Percentiles rank a stretch among this genome's conserved stretches.
phyloP scores from a whole-genome alignment of 192 early-diverging fungal genomes.

The Mycoemilia scoparia region DNA sequence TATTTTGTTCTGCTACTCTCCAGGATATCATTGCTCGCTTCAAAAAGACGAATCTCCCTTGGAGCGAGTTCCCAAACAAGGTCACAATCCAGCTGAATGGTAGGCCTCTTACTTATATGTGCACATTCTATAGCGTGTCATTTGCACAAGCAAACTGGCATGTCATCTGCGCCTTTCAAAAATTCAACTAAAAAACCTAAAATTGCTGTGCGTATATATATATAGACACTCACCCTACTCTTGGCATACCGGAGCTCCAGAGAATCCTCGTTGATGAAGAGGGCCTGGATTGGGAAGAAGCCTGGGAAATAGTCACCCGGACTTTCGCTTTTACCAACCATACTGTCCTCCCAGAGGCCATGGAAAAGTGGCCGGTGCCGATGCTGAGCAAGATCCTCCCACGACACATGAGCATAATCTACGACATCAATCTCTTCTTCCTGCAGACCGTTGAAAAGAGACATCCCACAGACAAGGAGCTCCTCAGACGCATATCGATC shows the following conservation, averaged over 20 bases:
- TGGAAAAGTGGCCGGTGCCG: slow-evolving; percentile 95
- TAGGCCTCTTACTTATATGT: too few relatives aligned
- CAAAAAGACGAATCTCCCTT: slow-evolving; percentile 66
- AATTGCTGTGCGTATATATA: too few relatives aligned
- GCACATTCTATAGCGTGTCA: background rate
- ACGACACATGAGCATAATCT: slow-evolving; percentile 96
- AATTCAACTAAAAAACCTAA: too few relatives aligned
- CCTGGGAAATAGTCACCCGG: slow-evolving; percentile 77
- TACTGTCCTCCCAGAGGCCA: slow-evolving; percentile 94
- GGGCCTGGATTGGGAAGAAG: slow-evolving; percentile 78
- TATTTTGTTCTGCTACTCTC: slow-evolving; percentile 83
- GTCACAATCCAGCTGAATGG: slow-evolving; percentile 96
- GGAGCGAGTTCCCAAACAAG: slow-evolving; percentile 78
- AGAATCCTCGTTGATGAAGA: slow-evolving; percentile 87
- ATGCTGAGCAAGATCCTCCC: slow-evolving; percentile 84
- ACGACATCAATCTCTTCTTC: slow-evolving; percentile 98
- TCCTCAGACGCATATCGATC: slow-evolving; percentile 74
- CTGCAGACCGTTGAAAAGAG: slow-evolving; percentile 78
- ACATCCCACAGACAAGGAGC: slow-evolving; percentile 72
- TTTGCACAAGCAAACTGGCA: background rate
- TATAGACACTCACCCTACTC: slow-evolving; percentile 95
- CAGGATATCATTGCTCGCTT: slow-evolving; percentile 83
- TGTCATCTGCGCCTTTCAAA: too few relatives aligned
- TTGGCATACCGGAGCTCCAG: slow-evolving; percentile 85
- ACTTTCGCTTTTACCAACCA: slow-evolving; percentile 98